Base-by-base conservation (phyloP, 140 eudicot genomes). In the Stevia rebaudiana region DNA sequence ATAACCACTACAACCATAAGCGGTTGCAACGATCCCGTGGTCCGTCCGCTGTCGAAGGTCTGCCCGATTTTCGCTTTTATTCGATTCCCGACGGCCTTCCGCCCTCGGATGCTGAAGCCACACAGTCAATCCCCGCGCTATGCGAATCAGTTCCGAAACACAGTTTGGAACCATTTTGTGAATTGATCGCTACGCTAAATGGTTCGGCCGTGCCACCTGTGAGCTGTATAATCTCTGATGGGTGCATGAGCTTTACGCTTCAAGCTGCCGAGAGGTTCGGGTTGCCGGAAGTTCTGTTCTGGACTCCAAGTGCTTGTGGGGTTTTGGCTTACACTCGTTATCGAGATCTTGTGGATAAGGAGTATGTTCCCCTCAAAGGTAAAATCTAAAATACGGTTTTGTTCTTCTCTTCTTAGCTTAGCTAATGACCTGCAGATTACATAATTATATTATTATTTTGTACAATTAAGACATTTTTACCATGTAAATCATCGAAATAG, bases 41-140 rank as follows among this genome's bases (percentile, higher is more conserved):
- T 11, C 67, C 84, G 11, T 11, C 68, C 18, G 73, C 88, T 61
- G 72, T 78, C 13, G 80, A 61, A 6, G 88, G 86, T 44, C 62
- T 83, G 6, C 83, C 84, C 4, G 91, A 74, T 61, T 87, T 87
- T 62, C 66, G 69, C 24, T 87, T 81, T 42, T 80, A 73, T 59
- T 50, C 86, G 39, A 79, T 84, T 13, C 84, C 88, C 8, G 95
- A 84, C 49, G 96, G 94, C 0, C 82, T 81, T 31, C 89, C 86
- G 0, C 82, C 80, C 0, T 25, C 80, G 1, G 82, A 74, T n/a
- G 71, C 74, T 5, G 81, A 84, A 25, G 79, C 81, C 37, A 79
- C 86, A 11, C 92, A 79, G 71, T 71, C 81, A 30, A 62, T 80
- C 15, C 74, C 87, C 0, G 55, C 79, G 5, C 73, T 85, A 0